These are phyloP conservation scores for Trametes villosa DNA, from an alignment of 768 basidiomycete genomes.

Conservation along the genomic window DNA sequence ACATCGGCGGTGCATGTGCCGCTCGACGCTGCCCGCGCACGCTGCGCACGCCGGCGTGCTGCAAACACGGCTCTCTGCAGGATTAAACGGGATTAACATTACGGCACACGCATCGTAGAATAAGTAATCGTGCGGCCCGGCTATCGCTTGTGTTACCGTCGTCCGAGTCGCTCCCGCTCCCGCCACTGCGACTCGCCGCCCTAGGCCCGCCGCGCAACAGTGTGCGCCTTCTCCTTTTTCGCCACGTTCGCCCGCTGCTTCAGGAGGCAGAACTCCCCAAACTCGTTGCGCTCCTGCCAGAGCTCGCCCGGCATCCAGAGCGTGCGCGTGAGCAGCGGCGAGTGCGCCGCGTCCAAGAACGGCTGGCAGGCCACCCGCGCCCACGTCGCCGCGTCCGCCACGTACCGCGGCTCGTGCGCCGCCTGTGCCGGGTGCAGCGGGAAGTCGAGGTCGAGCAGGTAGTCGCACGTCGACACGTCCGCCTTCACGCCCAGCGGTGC, in stretches of 20 bases:
- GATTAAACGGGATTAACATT: conserved; percentile 15
- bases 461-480: conserved; percentile 75
- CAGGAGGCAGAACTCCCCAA: conserved; percentile 91
- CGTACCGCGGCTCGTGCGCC: conserved; percentile 79
- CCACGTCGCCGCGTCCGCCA: conserved; percentile 68
- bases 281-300: conserved; percentile 74
- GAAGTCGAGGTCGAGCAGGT: conserved; percentile 89
- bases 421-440: conserved; percentile 65
- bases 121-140: conserved; percentile 5
- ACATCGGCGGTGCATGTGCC: conserved; percentile 10
- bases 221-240: conserved; percentile 31
- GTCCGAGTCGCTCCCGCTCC: neutral
- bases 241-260: conserved; percentile 53
- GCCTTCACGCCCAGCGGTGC: too few species aligned
- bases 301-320: conserved; percentile 77
- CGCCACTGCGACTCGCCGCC: neutral
- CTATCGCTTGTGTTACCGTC: too few species aligned
- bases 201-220: conserved; percentile 24
- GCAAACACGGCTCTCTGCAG: neutral
- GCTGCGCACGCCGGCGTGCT: neutral
- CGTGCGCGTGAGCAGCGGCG: conserved; percentile 70
- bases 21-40: neutral
- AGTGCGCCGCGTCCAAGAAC: conserved; percentile 84
- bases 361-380: conserved; percentile 78
- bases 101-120: neutral